Conservation (phyloP, 176 grass and related monocot species). For the sorghum (Sorghum bicolor) region Sorghum_bicolor_NCBIv3 NC_012871.2:74172001-74172500, state of each 20-base stretch:
- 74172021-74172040: conserved; percentile 58
- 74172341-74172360: conserved; percentile 74
- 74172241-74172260: conserved; percentile 91
- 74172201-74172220: conserved; percentile 56
- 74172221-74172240: conserved; percentile 80
- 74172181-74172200: conserved; percentile 69
- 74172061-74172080: neutral
- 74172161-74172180: conserved; percentile 91
- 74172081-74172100: neutral
- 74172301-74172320: conserved; percentile 82
- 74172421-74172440: conserved; percentile 17
- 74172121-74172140: neutral
- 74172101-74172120: conserved; percentile 7
- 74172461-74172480: conserved; percentile 21
- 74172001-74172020: conserved; percentile 75
- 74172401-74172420: neutral
- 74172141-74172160: conserved; percentile 68
- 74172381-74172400: neutral
- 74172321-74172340: conserved; percentile 81
- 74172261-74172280: conserved; percentile 91
- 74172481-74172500: neutral
- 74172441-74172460: conserved; percentile 25
- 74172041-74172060: conserved; percentile 13
- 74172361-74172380: conserved; percentile 53
- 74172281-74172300: conserved; percentile 88